These are phyloP conservation scores for Daedalea quercina DNA, from an alignment of 768 basidiomycete genomes.

Conservation along the genomic window DNA sequence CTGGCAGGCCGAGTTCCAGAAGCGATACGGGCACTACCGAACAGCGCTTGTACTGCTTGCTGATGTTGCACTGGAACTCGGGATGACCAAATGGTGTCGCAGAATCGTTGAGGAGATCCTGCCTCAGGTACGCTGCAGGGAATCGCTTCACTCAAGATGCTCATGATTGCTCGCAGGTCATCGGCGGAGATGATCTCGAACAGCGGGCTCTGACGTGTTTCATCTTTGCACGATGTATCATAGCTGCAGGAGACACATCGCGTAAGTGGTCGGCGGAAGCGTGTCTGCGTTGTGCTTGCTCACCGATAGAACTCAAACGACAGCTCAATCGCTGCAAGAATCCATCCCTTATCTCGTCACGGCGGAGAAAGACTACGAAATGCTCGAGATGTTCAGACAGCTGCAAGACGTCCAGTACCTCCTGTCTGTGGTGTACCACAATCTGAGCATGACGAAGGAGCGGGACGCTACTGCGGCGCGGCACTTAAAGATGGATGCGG, in stretches of 20 bases:
- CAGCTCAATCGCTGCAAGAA: slow-evolving; percentile 20
- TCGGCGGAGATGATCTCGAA: slow-evolving; percentile 67
- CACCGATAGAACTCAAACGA: too few species aligned
- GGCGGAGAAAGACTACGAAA: slow-evolving; percentile 61
- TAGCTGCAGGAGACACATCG: slow-evolving; percentile 45
- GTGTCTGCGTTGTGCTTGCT: neutral
- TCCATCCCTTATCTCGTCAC: slow-evolving; percentile 46
- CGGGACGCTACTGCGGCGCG: slow-evolving; percentile 48
- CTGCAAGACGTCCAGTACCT: slow-evolving; percentile 67
- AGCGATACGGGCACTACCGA: slow-evolving; percentile 60
- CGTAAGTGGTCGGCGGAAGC: slow-evolving; percentile 30
- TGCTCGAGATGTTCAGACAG: slow-evolving; percentile 51
- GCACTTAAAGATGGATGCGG: slow-evolving; percentile 38
- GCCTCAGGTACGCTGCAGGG: slow-evolving; percentile 53
- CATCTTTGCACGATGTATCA: slow-evolving; percentile 67
- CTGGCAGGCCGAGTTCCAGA: slow-evolving; percentile 78
- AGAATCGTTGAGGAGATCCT: slow-evolving; percentile 71
- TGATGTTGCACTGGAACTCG: slow-evolving; percentile 72
- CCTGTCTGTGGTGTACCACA: slow-evolving; percentile 66
- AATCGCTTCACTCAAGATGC: neutral
- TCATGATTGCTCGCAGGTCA: slow-evolving; percentile 37
- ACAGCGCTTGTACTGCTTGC: slow-evolving; percentile 67
- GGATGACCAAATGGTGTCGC: slow-evolving; percentile 59
- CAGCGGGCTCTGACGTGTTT: slow-evolving; percentile 71
- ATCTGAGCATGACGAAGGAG: slow-evolving; percentile 46